These are phyloP conservation scores for Solanum piurae DNA, from an alignment of 257 asterid genomes.

Conservation along the genomic window DNA sequence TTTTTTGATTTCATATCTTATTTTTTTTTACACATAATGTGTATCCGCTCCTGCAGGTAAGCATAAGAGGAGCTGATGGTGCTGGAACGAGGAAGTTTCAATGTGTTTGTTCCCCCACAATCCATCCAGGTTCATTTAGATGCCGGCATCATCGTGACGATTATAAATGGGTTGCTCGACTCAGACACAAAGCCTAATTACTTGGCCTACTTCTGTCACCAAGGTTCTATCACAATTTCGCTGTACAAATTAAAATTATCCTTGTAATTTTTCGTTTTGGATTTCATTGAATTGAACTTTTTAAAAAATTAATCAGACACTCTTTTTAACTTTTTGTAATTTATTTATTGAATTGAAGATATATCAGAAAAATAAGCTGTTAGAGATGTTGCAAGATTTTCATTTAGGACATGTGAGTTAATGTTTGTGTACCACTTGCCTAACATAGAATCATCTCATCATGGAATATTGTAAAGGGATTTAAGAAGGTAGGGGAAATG, in stretches of 20 bases:
- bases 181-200: background rate
- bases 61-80: background rate
- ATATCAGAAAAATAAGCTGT: background rate
- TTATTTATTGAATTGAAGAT: background rate
- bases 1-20: background rate
- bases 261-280: background rate
- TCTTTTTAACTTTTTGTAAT: background rate
- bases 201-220: background rate
- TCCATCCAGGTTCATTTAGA: conserved; percentile 27
- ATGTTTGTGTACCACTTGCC: background rate
- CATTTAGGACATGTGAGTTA: background rate
- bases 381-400: background rate
- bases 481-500: background rate
- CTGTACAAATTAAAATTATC: background rate
- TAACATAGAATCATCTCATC: background rate
- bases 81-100: conserved; percentile 1
- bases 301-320: background rate
- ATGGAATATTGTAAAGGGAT: background rate
- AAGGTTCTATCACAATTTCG: background rate
- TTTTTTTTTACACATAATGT: background rate
- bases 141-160: conserved; percentile 18
- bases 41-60: background rate
- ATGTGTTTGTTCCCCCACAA: conserved; percentile 30
- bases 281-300: background rate
- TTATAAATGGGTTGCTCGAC: conserved; percentile 23